These are phyloP conservation scores for Xylariales sp. DNA, from an alignment of 2,329 filamentous ascomycete genomes.

Conservation along the genomic window DNA sequence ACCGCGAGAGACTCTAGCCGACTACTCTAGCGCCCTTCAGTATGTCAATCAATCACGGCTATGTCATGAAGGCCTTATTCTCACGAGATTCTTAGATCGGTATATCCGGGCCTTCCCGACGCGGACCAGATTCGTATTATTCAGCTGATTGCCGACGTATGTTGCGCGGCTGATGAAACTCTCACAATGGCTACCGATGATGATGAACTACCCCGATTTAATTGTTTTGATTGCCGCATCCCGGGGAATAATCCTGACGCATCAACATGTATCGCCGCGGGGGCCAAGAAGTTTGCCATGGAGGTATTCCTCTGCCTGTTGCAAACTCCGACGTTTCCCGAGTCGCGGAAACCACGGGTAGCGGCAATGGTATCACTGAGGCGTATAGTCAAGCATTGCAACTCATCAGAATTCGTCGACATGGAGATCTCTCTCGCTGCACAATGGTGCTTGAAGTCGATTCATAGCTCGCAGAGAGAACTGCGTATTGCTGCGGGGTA, in stretches of 20 bases:
- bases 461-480: conserved; percentile 87
- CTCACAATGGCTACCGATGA: conserved; percentile 48
- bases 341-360: conserved; percentile 72
- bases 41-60: conserved; percentile 53
- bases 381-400: conserved; percentile 75
- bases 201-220: conserved; percentile 24
- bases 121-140: conserved; percentile 64
- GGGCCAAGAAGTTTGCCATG: conserved; percentile 55
- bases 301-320: conserved; percentile 61
- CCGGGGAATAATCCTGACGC: conserved; percentile 11
- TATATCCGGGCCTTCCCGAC: conserved; percentile 61
- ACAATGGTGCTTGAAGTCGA: conserved; percentile 82
- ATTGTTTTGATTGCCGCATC: conserved; percentile 45
- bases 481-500: conserved; percentile 83
- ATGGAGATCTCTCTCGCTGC: conserved; percentile 76
- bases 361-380: conserved; percentile 78
- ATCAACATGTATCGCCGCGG: conserved; percentile 40
- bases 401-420: conserved; percentile 69
- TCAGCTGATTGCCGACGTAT: conserved; percentile 65
- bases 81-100: conserved; percentile 51
- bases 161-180: conserved; percentile 65
- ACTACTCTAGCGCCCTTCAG: conserved; percentile 57
- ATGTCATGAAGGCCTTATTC: conserved; percentile 21
- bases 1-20: conserved; percentile 43
- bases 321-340: conserved; percentile 58